Percentiles rank a stretch among this genome's conserved stretches.
These are phyloP conservation scores for Zygosaccharomyces sapae DNA, from an alignment of 1,139 yeast genomes.

Conservation along the genomic window DNA sequence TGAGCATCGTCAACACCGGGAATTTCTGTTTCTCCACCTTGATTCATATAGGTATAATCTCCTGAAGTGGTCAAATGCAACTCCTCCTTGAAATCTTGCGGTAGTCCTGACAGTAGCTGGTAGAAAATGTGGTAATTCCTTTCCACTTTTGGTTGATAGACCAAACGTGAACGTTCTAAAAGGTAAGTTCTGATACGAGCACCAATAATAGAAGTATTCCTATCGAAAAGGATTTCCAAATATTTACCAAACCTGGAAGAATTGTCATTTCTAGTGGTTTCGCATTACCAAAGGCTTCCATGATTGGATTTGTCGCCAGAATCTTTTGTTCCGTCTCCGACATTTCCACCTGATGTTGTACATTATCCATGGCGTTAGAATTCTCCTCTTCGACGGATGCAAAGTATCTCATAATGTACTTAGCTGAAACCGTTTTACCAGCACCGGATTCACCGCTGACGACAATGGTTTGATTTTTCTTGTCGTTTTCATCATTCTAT, in stretches of 20 bases:
- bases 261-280: slow-evolving; percentile 96
- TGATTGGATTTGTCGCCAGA: slow-evolving; percentile 93
- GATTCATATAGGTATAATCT: slow-evolving; percentile 79
- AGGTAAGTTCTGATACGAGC: slow-evolving; percentile 91
- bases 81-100: slow-evolving; percentile 52
- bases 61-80: slow-evolving; percentile 61
- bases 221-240: slow-evolving; percentile 81
- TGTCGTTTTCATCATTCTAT: slow-evolving; percentile 84
- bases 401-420: slow-evolving; percentile 94
- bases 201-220: slow-evolving; percentile 75
- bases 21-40: slow-evolving; percentile 76
- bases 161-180: slow-evolving; percentile 89
- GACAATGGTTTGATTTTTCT: slow-evolving; percentile 87
- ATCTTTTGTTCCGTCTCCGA: slow-evolving; percentile 92
- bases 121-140: slow-evolving; percentile 95
- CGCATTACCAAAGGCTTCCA: slow-evolving; percentile 99
- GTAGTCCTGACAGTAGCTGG: slow-evolving; percentile 78
- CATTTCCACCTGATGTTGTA: slow-evolving; percentile 58
- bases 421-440: slow-evolving; percentile 96
- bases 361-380: slow-evolving; percentile 35
- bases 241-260: slow-evolving; percentile 97
- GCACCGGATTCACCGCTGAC: slow-evolving; percentile 99
- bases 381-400: slow-evolving; percentile 73
- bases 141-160: slow-evolving; percentile 84
- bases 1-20: slow-evolving; percentile 75